A percentile compares a stretch with the other conserved stretches of the same genome.
Conservation (phyloP, 257 asterid genomes). For the Nemophila menziesii region DNA sequence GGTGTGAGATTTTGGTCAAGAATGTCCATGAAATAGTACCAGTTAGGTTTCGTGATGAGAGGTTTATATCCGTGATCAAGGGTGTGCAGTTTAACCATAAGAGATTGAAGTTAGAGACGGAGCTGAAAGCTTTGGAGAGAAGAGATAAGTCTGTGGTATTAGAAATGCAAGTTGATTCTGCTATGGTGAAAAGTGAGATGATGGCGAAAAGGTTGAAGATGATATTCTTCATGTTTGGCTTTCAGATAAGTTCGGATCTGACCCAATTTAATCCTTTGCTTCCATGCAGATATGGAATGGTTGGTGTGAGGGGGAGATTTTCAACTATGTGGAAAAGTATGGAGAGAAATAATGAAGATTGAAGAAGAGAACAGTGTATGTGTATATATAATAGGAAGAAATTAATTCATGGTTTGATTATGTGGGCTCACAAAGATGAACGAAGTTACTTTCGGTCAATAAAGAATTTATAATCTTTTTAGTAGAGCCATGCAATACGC, state of each 20-base stretch:
- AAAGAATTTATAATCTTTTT: too few species aligned
- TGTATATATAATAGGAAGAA: not conserved
- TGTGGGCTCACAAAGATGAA: not conserved
- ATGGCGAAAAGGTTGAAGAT: slow-evolving; percentile 21
- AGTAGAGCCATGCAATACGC: not conserved
- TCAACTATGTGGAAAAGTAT: not conserved
- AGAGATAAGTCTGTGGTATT: slow-evolving; percentile 27
- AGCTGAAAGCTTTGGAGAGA: slow-evolving; percentile 53
- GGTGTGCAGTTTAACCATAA: slow-evolving; percentile 48
- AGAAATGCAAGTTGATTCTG: slow-evolving; percentile 41
- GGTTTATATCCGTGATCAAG: slow-evolving; percentile 28
- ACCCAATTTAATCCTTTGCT: not conserved
- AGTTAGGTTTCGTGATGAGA: slow-evolving; percentile 49
- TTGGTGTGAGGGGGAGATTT: not conserved
- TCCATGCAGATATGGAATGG: not conserved
- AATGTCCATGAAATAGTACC: slow-evolving; percentile 70
- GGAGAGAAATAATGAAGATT: not conserved
- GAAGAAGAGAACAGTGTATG: not conserved
- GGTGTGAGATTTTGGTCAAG: slow-evolving; percentile 46
- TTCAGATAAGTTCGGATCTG: not conserved
- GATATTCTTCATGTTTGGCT: slow-evolving; percentile 20
- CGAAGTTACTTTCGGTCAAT: too few species aligned
- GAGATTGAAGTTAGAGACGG: slow-evolving; percentile 54
- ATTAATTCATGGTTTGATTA: too few species aligned
- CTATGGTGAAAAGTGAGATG: slow-evolving; percentile 19